phyloP scores from a whole-genome alignment of 176 grass and related monocot species.

The Thinopyrum elongatum region DNA sequence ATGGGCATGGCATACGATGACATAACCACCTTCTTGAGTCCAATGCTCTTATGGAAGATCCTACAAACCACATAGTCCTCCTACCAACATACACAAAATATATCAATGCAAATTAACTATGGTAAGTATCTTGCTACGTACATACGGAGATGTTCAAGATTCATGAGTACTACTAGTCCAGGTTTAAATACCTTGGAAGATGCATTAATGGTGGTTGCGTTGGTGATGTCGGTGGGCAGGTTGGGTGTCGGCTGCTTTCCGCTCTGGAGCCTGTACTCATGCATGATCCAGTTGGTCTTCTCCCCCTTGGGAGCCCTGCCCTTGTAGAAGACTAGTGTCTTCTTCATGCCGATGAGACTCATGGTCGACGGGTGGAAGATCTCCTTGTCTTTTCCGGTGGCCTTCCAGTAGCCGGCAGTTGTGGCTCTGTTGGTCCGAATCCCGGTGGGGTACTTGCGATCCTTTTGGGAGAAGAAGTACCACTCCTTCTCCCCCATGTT shows the following conservation, averaged over 20 bases:
- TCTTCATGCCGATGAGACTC: slow-evolving; percentile 54
- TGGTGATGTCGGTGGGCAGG: background rate
- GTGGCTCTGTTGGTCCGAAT: slow-evolving; percentile 48
- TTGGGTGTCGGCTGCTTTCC: background rate
- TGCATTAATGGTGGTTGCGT: background rate
- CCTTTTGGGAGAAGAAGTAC: slow-evolving; percentile 57
- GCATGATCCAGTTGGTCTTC: slow-evolving; percentile 68
- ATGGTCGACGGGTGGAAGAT: background rate
- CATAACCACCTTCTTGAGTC: slow-evolving; percentile 20
- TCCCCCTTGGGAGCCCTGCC: slow-evolving; percentile 42
- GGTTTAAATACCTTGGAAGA: slow-evolving; percentile 17
- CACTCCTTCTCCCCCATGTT: slow-evolving; percentile 58
- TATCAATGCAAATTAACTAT: background rate
- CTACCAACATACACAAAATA: slow-evolving; percentile 14
- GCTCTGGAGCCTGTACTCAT: slow-evolving; percentile 50
- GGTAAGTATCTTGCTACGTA: background rate
- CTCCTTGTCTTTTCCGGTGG: slow-evolving; percentile 60
- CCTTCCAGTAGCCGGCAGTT: slow-evolving; percentile 47
- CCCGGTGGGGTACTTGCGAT: slow-evolving; percentile 56
- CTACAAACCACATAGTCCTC: slow-evolving; percentile 59
- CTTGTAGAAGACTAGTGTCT: slow-evolving; percentile 58
- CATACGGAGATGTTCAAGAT: no score
- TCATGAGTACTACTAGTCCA: no score
- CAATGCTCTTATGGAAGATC: slow-evolving; percentile 55
- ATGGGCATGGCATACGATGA: background rate